A percentile compares a stretch with the other conserved stretches of the same genome.
phyloP scores from a whole-genome alignment of 106 monocot species.

The Ottelia alismoides region DNA sequence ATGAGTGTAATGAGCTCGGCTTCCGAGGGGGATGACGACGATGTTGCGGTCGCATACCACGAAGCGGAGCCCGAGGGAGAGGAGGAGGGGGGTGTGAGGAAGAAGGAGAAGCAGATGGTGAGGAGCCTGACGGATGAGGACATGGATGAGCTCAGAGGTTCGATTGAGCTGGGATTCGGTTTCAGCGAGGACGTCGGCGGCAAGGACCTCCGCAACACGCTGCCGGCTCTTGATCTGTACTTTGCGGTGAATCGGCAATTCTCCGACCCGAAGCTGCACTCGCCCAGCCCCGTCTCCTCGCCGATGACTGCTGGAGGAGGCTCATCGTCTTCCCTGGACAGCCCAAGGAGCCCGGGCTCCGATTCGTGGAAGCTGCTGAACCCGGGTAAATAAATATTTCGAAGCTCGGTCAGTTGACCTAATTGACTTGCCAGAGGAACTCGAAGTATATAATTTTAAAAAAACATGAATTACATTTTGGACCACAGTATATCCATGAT shows the following conservation, averaged over 20 bases:
- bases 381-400: conserved; percentile 50
- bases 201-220: conserved; percentile 33
- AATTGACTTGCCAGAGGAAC: too few species aligned
- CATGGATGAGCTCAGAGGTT: conserved; percentile 62
- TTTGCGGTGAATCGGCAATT: conserved; percentile 76
- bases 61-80: too few species aligned
- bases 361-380: conserved; percentile 43
- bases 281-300: conserved; percentile 41
- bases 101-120: too few species aligned
- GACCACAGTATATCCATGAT: too few species aligned
- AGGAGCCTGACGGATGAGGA: conserved; percentile 69
- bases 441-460: too few species aligned
- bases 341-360: conserved; percentile 26
- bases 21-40: not conserved
- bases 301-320: conserved; percentile 16
- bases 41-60: conserved; percentile 12
- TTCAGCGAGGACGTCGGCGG: conserved; percentile 74
- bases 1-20: not conserved
- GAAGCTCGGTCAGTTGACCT: too few species aligned
- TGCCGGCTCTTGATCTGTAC: conserved; percentile 75
- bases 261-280: conserved; percentile 38
- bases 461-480: too few species aligned
- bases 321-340: conserved; percentile 23
- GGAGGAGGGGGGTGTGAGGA: not conserved
- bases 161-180: conserved; percentile 68